phyloP scores from a whole-genome alignment of 2,329 filamentous ascomycete species.

The Kalmusia sp. region DNA sequence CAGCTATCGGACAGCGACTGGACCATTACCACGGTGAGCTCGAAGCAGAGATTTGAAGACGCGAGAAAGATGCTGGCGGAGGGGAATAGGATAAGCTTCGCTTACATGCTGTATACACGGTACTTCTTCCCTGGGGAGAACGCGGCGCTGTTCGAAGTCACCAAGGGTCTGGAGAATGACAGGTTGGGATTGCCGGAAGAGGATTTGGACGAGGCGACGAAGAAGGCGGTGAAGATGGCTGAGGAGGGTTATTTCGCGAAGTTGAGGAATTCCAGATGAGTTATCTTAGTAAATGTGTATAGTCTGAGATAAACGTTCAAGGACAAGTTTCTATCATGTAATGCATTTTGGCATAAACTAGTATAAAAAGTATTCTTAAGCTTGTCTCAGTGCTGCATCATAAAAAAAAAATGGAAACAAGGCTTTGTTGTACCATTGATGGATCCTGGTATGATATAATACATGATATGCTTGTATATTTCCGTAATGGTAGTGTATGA shows the following conservation, averaged over 20 bases:
- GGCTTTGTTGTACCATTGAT: too few species aligned
- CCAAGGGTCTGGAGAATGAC: conserved; percentile 54
- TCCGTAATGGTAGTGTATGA: too few species aligned
- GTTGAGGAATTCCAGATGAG: too few species aligned
- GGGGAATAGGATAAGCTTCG: conserved; percentile 52
- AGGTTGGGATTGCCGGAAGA: conserved; percentile 64
- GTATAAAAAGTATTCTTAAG: too few species aligned
- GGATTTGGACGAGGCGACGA: conserved; percentile 65
- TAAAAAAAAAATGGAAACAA: too few species aligned
- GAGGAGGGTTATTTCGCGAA: conserved; percentile 29
- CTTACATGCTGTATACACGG: conserved; percentile 55
- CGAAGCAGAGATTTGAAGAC: conserved; percentile 57
- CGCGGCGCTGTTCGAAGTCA: conserved; percentile 25
- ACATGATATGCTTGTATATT: too few species aligned
- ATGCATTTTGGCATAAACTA: too few species aligned
- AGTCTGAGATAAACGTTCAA: too few species aligned
- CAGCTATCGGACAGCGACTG: conserved; percentile 66
- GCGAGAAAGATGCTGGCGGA: conserved; percentile 56
- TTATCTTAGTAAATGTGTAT: too few species aligned
- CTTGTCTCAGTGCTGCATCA: too few species aligned
- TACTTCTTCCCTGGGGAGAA: conserved; percentile 21
- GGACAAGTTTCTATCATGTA: too few species aligned
- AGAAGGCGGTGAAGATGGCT: conserved; percentile 55
- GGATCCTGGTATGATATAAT: too few species aligned
- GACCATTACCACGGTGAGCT: conserved; percentile 60